These are phyloP conservation scores for Evernia prunastri DNA, from an alignment of 495 filamentous ascomycete genomes.

Conservation along the genomic window DNA sequence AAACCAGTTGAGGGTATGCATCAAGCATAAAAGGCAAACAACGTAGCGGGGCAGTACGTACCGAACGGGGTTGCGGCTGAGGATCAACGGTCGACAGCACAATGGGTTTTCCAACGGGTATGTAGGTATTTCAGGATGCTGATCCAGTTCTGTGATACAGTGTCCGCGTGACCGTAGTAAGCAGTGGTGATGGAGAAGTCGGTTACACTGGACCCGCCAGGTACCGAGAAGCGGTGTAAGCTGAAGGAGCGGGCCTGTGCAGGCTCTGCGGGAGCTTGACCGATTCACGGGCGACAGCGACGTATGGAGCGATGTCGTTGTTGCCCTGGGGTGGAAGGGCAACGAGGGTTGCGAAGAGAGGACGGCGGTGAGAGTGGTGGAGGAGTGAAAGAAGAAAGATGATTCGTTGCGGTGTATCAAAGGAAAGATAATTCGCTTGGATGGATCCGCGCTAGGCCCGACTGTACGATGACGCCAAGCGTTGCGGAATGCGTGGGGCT, in stretches of 20 bases:
- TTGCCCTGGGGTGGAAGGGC: conserved; percentile 6
- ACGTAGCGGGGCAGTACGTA: conserved; percentile 13
- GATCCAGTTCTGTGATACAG: background rate
- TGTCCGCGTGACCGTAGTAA: background rate
- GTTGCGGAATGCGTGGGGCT: conserved; percentile 16
- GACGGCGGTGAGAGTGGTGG: conserved; percentile 16
- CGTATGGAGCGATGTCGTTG: conserved; percentile 12
- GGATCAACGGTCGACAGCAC: conserved; percentile 10
- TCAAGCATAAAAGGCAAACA: conserved; percentile 10
- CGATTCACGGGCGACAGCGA: conserved; percentile 9
- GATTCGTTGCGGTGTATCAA: conserved; percentile 29
- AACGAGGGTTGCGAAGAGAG: conserved; percentile 11
- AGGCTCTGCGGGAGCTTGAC: conserved; percentile 15
- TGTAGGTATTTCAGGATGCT: conserved; percentile 2
- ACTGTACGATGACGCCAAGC: conserved; percentile 20
- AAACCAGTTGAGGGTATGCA: background rate
- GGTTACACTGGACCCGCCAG: conserved; percentile 22
- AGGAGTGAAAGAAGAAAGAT: conserved; percentile 29
- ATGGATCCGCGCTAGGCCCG: conserved; percentile 18
- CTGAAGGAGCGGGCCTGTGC: conserved; percentile 18
- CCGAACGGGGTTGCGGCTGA: conserved; percentile 20
- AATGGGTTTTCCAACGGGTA: conserved; percentile 4
- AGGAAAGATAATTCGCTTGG: conserved; percentile 21
- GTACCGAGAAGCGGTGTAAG: conserved; percentile 16
- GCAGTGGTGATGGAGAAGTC: conserved; percentile 3